Percentiles rank a stretch among this genome's conserved stretches.
Conservation (phyloP, 2,329 filamentous ascomycete species). For the Xylariaceae sp. region DNA sequence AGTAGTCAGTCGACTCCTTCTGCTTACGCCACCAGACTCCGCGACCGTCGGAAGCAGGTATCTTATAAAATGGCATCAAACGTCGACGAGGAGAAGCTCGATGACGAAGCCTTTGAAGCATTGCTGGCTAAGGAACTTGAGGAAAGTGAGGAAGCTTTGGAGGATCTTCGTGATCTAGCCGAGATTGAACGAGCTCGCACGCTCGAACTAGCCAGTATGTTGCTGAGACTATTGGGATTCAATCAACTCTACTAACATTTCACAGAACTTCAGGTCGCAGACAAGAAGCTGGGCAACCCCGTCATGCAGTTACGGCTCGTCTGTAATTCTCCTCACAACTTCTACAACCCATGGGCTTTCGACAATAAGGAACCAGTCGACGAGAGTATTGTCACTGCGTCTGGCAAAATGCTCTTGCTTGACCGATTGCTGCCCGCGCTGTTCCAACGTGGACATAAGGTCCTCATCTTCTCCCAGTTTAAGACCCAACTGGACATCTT, state of each 20-base stretch:
- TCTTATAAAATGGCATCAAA: conserved; percentile 52
- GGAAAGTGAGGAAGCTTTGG: conserved; percentile 36
- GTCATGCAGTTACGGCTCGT: conserved; percentile 86
- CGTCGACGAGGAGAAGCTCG: conserved; percentile 59
- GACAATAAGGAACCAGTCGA: conserved; percentile 59
- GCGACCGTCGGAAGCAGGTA: conserved; percentile 42
- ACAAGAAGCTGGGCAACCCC: conserved; percentile 89
- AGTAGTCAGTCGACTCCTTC: conserved; percentile 71
- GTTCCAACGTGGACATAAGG: conserved; percentile 72
- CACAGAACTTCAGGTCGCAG: conserved; percentile 72
- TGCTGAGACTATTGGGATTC: background rate
- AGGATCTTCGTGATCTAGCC: conserved; percentile 43
- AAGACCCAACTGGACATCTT: conserved; percentile 89
- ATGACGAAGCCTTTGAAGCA: conserved; percentile 78
- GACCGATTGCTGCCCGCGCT: conserved; percentile 77
- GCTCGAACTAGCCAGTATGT: conserved; percentile 69
- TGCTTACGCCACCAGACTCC: conserved; percentile 38
- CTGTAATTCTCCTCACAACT: conserved; percentile 93
- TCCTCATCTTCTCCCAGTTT: conserved; percentile 95
- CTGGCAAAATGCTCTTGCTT: conserved; percentile 92
- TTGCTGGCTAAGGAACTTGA: conserved; percentile 62
- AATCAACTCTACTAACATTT: conserved; percentile 28
- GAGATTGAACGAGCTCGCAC: conserved; percentile 62
- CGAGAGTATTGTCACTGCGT: conserved; percentile 76
- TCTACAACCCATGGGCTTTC: conserved; percentile 82